Percentiles rank a stretch among this genome's conserved stretches.
Evolutionary conservation across 2,329 filamentous ascomycete species (phyloP).

Genomic region (Ceratocystis destructans): DNA sequence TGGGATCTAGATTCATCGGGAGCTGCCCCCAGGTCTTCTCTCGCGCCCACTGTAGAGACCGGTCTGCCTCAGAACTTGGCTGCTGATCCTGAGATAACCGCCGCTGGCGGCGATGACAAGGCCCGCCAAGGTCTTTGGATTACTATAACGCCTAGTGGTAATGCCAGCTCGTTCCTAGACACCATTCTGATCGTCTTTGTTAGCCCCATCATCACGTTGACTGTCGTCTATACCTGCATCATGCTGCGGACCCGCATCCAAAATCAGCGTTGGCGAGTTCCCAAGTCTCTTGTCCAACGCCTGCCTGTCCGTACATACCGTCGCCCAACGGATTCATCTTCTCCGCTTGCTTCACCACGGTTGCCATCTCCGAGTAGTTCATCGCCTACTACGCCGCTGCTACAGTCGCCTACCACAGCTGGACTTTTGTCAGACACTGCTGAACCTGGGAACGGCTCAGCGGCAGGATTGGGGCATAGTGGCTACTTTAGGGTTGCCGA

Average conservation of each 20-base stretch:
- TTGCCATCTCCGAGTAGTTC: constrained; percentile 49
- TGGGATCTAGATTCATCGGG: constrained; percentile 36
- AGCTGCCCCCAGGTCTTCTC: constrained; percentile 48
- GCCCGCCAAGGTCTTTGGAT: constrained; percentile 79
- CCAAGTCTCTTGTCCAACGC: constrained; percentile 86
- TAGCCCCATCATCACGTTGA: constrained; percentile 81
- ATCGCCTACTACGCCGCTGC: constrained; percentile 66
- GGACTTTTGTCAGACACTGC: not conserved
- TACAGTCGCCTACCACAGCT: constrained; percentile 39
- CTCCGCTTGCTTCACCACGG: constrained; percentile 42
- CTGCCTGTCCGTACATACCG: constrained; percentile 94
- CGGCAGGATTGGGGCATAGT: constrained; percentile 28
- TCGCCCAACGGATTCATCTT: constrained; percentile 49
- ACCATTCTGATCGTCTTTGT: constrained; percentile 93
- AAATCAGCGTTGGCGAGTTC: constrained; percentile 84
- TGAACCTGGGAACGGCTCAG: constrained; percentile 40
- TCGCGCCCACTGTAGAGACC: constrained; percentile 40
- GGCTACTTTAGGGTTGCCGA: constrained; percentile 5
- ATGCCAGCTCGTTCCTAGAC: constrained; percentile 84
- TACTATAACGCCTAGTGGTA: constrained; percentile 77
- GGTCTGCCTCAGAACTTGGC: not conserved
- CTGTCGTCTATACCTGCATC: constrained; percentile 79
- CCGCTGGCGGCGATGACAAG: constrained; percentile 21
- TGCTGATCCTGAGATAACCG: not conserved
- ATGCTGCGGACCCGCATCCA: constrained; percentile 79